A percentile compares a stretch with the other conserved stretches of the same genome.
Conservation (phyloP, 768 basidiomycete genomes). For the Tricholoma hemisulphureum region DNA sequence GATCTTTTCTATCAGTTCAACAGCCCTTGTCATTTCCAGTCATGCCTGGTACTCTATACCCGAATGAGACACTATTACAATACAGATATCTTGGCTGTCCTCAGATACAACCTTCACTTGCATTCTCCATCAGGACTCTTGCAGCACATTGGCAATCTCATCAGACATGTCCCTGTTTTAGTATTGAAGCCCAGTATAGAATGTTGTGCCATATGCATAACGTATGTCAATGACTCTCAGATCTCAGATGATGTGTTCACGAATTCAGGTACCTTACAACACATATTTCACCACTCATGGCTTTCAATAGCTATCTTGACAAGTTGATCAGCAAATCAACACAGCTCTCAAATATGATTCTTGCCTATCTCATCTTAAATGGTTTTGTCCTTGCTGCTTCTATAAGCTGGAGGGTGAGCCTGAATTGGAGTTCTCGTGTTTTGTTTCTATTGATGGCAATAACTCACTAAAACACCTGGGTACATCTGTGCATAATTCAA, state of each 20-base stretch:
- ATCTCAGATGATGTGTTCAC: background rate
- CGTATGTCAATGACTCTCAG: background rate
- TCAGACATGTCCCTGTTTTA: conserved; percentile 10
- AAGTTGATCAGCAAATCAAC: background rate
- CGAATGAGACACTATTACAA: conserved; percentile 10
- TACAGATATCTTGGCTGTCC: conserved; percentile 10
- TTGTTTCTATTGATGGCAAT: too few relatives aligned
- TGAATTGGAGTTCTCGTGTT: background rate
- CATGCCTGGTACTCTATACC: conserved; percentile 1
- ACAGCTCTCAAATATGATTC: background rate
- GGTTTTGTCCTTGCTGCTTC: background rate
- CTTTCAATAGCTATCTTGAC: background rate
- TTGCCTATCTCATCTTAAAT: background rate
- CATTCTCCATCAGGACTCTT: conserved; percentile 7
- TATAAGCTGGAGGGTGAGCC: conserved; percentile 1
- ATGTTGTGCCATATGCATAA: conserved; percentile 14
- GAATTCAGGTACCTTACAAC: conserved; percentile 3
- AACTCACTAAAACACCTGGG: background rate
- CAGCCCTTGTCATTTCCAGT: conserved; percentile 1
- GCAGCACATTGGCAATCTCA: conserved; percentile 6
- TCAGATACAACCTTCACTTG: conserved; percentile 6
- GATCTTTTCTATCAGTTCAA: background rate
- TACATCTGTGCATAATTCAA: background rate
- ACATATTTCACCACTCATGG: background rate
- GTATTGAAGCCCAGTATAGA: conserved; percentile 8